Evolutionary conservation across 2,329 filamentous ascomycete genomes (phyloP).

Genomic region (Hirsutella thompsonii): DNA sequence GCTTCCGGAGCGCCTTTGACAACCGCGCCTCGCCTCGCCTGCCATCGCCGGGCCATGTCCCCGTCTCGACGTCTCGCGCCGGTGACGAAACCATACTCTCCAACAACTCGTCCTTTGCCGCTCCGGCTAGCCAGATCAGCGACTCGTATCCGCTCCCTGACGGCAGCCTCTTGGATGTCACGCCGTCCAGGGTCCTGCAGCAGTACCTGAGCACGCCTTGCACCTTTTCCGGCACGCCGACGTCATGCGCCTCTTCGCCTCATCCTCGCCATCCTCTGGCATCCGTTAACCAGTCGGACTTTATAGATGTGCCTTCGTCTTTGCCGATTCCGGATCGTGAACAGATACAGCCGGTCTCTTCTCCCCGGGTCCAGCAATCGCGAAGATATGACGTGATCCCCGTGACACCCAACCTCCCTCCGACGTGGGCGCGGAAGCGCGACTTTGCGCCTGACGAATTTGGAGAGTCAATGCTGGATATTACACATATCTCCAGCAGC

Average conservation of each 20-base stretch:
- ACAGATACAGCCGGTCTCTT: neutral
- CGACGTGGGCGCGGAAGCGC: neutral
- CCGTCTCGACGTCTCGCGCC: slow-evolving; percentile 9
- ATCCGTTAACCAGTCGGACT: neutral
- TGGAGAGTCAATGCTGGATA: slow-evolving; percentile 7
- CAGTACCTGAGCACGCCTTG: slow-evolving; percentile 26
- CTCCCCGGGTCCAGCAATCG: neutral
- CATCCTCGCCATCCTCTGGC: neutral
- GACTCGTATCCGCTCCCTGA: slow-evolving; percentile 38
- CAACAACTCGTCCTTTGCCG: slow-evolving; percentile 21
- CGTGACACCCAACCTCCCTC: slow-evolving; percentile 10
- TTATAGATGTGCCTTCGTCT: slow-evolving; percentile 13
- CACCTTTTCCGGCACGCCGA: slow-evolving; percentile 13
- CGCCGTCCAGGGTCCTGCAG: slow-evolving; percentile 38
- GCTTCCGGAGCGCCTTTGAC: slow-evolving; percentile 31
- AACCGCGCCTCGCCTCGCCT: slow-evolving; percentile 25
- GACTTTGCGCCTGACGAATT: neutral
- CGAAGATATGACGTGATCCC: slow-evolving; percentile 10
- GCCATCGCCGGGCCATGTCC: slow-evolving; percentile 1
- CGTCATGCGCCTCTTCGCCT: slow-evolving; percentile 8
- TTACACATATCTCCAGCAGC: slow-evolving; percentile 22
- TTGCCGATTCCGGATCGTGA: slow-evolving; percentile 7
- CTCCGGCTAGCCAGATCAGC: slow-evolving; percentile 35
- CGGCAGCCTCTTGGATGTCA: slow-evolving; percentile 15
- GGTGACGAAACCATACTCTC: neutral